phyloP scores from a whole-genome alignment of 495 filamentous ascomycete genomes.

The Xeromyces bisporus region DNA sequence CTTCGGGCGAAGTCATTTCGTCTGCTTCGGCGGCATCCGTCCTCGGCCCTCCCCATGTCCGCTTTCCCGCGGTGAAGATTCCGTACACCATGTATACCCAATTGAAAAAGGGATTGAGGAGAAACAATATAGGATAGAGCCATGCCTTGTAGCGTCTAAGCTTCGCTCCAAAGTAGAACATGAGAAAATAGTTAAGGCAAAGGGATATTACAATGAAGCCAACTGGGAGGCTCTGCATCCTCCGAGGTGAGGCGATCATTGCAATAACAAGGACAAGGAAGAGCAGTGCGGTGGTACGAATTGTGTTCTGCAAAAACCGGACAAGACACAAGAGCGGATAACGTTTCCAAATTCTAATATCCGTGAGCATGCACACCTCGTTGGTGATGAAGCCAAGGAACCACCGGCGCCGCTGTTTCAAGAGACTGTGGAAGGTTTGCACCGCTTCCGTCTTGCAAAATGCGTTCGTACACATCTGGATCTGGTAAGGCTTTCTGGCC shows the following conservation, averaged over 20 bases:
- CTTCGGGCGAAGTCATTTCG: constrained; percentile 56
- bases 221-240: constrained; percentile 60
- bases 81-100: constrained; percentile 93
- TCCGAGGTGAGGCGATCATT: constrained; percentile 69
- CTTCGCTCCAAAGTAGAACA: constrained; percentile 87
- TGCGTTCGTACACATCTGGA: constrained; percentile 91
- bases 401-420: constrained; percentile 94
- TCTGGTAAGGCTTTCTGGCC: constrained; percentile 80
- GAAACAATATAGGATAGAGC: constrained; percentile 92
- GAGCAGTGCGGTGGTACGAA: constrained; percentile 83
- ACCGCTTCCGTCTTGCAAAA: constrained; percentile 99
- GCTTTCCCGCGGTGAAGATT: constrained; percentile 81
- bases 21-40: constrained; percentile 83
- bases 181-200: constrained; percentile 85
- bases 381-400: constrained; percentile 98
- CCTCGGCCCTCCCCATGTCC: constrained; percentile 92
- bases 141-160: constrained; percentile 81
- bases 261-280: constrained; percentile 94
- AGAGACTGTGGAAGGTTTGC: constrained; percentile 64
- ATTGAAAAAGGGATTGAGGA: constrained; percentile 93
- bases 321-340: constrained; percentile 84
- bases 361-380: constrained; percentile 96
- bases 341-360: constrained; percentile 74
- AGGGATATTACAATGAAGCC: constrained; percentile 94
- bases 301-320: constrained; percentile 91